phyloP scores from a whole-genome alignment of 2,329 filamentous ascomycete species.

The Colletotrichum sp. region DNA sequence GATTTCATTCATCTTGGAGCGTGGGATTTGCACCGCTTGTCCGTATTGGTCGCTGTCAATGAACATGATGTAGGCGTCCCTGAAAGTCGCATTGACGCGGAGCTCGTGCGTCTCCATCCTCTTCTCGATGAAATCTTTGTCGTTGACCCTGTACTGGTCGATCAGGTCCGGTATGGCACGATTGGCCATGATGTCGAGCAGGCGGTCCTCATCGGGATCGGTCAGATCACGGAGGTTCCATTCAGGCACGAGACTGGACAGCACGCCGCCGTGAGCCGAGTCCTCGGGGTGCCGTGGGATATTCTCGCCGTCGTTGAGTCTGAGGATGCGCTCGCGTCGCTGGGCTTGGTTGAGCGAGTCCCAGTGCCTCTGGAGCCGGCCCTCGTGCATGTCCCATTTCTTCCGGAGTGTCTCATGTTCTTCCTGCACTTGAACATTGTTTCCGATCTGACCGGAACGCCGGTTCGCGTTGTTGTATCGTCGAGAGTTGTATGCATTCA shows the following conservation, averaged over 20 bases:
- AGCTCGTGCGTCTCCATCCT: conserved; percentile 39
- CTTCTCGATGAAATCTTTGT: conserved; percentile 40
- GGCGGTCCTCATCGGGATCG: conserved; percentile 34
- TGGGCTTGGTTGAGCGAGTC: too few species aligned
- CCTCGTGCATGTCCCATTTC: too few species aligned
- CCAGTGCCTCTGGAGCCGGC: too few species aligned
- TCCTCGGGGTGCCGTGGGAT: conserved; percentile 41
- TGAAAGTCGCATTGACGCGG: conserved; percentile 28
- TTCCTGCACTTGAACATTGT: too few species aligned
- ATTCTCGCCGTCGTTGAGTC: conserved; percentile 32
- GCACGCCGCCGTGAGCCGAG: background rate
- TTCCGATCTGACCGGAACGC: too few species aligned
- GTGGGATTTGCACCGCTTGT: conserved; percentile 30
- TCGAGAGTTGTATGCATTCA: too few species aligned
- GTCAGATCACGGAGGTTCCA: conserved; percentile 48
- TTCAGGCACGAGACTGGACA: conserved; percentile 44
- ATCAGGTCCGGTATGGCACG: conserved; percentile 37
- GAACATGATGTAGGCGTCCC: conserved; percentile 36
- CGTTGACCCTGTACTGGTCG: conserved; percentile 38
- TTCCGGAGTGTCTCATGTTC: too few species aligned
- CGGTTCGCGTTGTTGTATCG: too few species aligned
- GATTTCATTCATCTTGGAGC: conserved; percentile 26
- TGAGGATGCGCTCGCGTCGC: conserved; percentile 33
- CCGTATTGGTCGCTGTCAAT: conserved; percentile 39
- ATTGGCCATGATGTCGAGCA: conserved; percentile 43